Evolutionary conservation across 768 basidiomycete genomes (phyloP).

Genomic region (Boletus bicolor): DNA sequence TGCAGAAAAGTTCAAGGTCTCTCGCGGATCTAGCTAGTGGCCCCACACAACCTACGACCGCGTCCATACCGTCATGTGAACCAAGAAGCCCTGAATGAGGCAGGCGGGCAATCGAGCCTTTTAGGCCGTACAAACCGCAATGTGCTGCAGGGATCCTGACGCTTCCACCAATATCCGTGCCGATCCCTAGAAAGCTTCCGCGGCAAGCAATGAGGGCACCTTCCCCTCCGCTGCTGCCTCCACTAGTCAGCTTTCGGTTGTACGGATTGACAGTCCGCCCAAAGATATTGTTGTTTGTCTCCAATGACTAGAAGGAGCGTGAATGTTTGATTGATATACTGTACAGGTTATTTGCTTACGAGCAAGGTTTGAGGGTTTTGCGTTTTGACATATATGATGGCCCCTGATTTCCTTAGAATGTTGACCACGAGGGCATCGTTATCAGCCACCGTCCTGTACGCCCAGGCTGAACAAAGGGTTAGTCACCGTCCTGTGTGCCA

Average conservation of each 20-base stretch:
- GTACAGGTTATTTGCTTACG: constrained; percentile 30
- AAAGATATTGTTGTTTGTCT: constrained; percentile 48
- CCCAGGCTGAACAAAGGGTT: constrained; percentile 35
- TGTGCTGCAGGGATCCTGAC: constrained; percentile 41
- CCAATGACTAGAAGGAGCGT: constrained; percentile 39
- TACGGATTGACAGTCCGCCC: constrained; percentile 72
- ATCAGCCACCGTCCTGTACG: constrained; percentile 35
- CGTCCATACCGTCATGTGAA: constrained; percentile 53
- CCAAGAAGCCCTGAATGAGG: constrained; percentile 50
- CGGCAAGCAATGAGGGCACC: constrained; percentile 42
- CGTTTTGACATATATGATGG: constrained; percentile 45
- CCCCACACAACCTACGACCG: constrained; percentile 48
- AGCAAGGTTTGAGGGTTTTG: constrained; percentile 49
- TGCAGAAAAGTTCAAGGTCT: constrained; percentile 48
- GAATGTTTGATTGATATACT: constrained; percentile 4
- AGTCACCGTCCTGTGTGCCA: background rate
- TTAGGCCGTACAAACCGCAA: constrained; percentile 42
- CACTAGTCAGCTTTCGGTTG: constrained; percentile 42
- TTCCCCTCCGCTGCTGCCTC: constrained; percentile 50
- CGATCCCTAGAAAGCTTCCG: constrained; percentile 40
- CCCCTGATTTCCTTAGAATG: constrained; percentile 44
- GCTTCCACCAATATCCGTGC: constrained; percentile 51
- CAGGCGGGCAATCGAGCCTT: constrained; percentile 47
- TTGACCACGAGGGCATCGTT: constrained; percentile 43
- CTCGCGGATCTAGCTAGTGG: constrained; percentile 47